Evolutionary conservation across 192 early-diverging fungal species (phyloP).

Genomic region (Dissophora ornata): DNA sequence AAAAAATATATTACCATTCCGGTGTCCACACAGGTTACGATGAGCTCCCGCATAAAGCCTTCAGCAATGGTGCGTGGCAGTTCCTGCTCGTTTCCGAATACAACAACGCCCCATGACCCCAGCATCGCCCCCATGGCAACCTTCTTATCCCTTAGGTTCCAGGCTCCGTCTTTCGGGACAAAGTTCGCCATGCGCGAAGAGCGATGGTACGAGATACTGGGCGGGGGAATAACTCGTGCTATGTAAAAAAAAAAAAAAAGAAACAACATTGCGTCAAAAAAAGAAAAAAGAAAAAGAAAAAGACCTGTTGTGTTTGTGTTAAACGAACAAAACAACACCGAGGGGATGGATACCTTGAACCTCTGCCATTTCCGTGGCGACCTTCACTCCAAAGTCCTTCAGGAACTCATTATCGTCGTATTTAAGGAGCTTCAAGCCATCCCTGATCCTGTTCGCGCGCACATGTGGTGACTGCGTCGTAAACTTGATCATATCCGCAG

Average conservation of each 20-base stretch:
- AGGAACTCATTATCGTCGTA: constrained; percentile 79
- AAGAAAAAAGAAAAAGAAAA: too few relatives aligned
- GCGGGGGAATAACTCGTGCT: constrained; percentile 77
- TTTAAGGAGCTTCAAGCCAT: constrained; percentile 72
- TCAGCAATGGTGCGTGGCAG: constrained; percentile 66
- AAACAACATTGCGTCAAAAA: too few relatives aligned
- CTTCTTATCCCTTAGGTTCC: constrained; percentile 88
- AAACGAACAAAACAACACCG: too few relatives aligned
- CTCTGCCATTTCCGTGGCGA: constrained; percentile 75
- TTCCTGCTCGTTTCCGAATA: constrained; percentile 71
- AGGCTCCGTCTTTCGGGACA: constrained; percentile 76
- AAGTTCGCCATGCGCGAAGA: constrained; percentile 60
- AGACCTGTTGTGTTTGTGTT: too few relatives aligned
- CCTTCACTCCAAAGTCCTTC: constrained; percentile 76
- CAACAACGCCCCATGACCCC: constrained; percentile 83
- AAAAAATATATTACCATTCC: constrained; percentile 73
- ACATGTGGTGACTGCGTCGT: constrained; percentile 85
- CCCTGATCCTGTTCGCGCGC: constrained; percentile 83
- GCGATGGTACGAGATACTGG: constrained; percentile 73
- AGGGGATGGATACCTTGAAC: constrained; percentile 55
- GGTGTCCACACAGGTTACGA: constrained; percentile 75
- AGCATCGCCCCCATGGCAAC: constrained; percentile 79
- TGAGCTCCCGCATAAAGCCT: constrained; percentile 79
- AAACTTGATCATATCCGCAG: constrained; percentile 96
- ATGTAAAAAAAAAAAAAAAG: too few relatives aligned